Conservation (phyloP, 257 asterid genomes). For the Solanum virginianum region DNA sequence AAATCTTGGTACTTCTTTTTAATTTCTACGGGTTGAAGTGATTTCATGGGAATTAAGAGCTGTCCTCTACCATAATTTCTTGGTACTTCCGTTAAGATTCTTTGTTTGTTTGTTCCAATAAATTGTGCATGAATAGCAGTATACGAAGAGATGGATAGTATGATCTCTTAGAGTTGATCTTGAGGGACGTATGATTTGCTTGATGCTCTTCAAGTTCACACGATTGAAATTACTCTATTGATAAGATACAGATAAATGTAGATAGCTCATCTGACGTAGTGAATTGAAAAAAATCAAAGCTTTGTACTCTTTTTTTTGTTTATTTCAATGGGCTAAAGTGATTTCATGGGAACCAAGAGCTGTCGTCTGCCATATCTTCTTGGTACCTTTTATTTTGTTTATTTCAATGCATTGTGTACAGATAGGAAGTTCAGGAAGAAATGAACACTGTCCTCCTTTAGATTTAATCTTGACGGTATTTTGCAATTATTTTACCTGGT, state of each 20-base stretch:
- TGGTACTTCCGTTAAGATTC: conserved; percentile 37
- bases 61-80: conserved; percentile 52
- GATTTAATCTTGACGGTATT: not conserved
- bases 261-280: not conserved
- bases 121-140: not conserved
- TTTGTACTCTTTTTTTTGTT: not conserved
- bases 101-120: not conserved
- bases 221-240: not conserved
- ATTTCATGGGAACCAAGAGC: conserved; percentile 98
- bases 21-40: conserved; percentile 68
- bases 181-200: not conserved
- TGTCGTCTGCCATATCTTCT: conserved; percentile 56
- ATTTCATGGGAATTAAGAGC: conserved; percentile 98
- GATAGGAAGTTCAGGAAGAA: not conserved
- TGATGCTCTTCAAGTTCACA: not conserved
- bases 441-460: not conserved
- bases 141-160: not conserved
- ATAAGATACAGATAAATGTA: not conserved
- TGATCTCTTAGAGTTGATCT: not conserved
- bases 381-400: conserved; percentile 25
- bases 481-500: not conserved
- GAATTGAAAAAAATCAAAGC: not conserved
- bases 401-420: not conserved
- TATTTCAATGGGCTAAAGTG: conserved; percentile 69
- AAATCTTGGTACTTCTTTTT: not conserved